phyloP scores from a whole-genome alignment of 768 basidiomycete genomes.

The Suillus discolor region DNA sequence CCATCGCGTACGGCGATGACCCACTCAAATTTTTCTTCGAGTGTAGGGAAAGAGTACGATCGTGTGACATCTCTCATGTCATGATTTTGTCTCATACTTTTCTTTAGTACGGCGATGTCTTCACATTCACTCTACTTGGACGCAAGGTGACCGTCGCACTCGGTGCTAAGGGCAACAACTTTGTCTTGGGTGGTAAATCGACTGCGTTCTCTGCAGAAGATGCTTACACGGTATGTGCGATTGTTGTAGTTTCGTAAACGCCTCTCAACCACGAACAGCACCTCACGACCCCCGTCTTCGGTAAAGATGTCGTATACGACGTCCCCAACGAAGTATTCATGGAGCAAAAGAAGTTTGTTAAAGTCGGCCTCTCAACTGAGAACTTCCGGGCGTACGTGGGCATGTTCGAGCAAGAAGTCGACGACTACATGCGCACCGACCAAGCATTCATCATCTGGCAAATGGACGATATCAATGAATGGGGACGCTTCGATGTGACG shows the following conservation, averaged over 20 bases:
- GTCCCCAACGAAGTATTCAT: conserved; percentile 95
- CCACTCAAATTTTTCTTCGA: conserved; percentile 86
- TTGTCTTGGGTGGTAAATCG: conserved; percentile 92
- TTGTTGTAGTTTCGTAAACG: neutral
- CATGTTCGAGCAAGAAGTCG: conserved; percentile 78
- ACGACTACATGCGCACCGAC: conserved; percentile 71
- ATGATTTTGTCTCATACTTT: neutral
- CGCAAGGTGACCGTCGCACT: conserved; percentile 89
- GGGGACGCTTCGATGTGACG: conserved; percentile 77
- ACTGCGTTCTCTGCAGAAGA: conserved; percentile 93
- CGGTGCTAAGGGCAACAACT: conserved; percentile 91
- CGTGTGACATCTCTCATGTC: neutral
- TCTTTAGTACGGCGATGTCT: conserved; percentile 90
- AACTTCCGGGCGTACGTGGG: conserved; percentile 85
- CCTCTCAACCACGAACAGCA: conserved; percentile 49
- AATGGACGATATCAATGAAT: conserved; percentile 67
- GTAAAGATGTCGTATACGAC: conserved; percentile 97
- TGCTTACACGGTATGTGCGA: conserved; percentile 77
- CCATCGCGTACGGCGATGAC: conserved; percentile 87
- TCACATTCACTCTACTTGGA: conserved; percentile 92
- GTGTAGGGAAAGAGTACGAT: conserved; percentile 72
- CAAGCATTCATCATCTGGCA: conserved; percentile 63
- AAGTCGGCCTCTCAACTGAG: conserved; percentile 90
- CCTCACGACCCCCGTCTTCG: conserved; percentile 93
- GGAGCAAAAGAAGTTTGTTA: conserved; percentile 99